phyloP scores from a whole-genome alignment of 1,284 basidiomycete species.

The Ceratobasidium sp. region DNA sequence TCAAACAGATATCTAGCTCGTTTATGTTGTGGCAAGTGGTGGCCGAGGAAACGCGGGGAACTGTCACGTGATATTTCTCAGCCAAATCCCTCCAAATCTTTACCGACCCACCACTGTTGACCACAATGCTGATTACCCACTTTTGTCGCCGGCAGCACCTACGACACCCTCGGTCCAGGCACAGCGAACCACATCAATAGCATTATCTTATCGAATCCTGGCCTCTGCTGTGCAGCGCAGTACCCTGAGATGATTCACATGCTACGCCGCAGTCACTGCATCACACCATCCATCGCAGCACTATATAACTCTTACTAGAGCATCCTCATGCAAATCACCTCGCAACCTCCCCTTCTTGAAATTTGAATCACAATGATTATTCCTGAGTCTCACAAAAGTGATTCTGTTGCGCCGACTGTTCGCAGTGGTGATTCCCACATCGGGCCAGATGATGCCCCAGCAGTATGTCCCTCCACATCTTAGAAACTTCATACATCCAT shows the following conservation, averaged over 20 bases:
- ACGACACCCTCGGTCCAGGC: too few relatives aligned
- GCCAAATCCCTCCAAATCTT: too few relatives aligned
- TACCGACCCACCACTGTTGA: too few relatives aligned
- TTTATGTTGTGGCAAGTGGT: too few relatives aligned
- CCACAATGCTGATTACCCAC: too few relatives aligned
- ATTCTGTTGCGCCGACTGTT: background rate
- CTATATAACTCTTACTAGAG: background rate
- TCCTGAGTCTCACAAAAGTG: slow-evolving; percentile 10
- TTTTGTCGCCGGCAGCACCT: too few relatives aligned
- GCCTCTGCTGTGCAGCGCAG: slow-evolving; percentile 37
- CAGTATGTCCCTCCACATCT: background rate
- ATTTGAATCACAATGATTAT: slow-evolving; percentile 7
- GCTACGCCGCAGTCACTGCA: slow-evolving; percentile 25
- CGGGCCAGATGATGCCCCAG: too few relatives aligned
- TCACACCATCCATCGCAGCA: too few relatives aligned
- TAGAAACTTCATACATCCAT: background rate
- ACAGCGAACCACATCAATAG: background rate
- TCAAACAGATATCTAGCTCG: too few relatives aligned
- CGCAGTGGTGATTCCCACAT: slow-evolving; percentile 2
- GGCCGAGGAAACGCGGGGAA: too few relatives aligned
- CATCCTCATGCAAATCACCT: background rate
- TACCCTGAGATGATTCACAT: background rate
- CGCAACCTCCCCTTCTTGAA: background rate
- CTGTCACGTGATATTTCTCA: too few relatives aligned
- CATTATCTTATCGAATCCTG: too few relatives aligned